Evolutionary conservation across 805 yeast species (phyloP).

Genomic region (Starmerella sp.): DNA sequence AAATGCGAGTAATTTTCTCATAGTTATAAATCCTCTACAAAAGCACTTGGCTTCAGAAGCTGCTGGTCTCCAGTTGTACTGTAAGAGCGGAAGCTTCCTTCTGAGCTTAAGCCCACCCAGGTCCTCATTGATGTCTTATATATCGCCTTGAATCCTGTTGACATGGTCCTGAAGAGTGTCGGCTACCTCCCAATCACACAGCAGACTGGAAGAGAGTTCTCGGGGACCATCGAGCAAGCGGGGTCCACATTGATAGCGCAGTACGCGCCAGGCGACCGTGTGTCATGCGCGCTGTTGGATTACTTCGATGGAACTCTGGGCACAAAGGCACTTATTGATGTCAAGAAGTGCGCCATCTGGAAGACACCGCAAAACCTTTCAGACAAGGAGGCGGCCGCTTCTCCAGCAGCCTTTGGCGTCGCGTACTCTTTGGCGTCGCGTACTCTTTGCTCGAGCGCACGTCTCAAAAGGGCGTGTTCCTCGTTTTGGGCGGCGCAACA

Average conservation of each 20-base stretch:
- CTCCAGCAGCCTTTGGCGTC: too few species aligned
- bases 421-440: constrained; percentile 55
- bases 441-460: constrained; percentile 29
- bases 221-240: constrained; percentile 47
- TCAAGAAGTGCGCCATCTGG: constrained; percentile 39
- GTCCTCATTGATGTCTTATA: constrained; percentile 47
- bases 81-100: constrained; percentile 27
- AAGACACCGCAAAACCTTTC: constrained; percentile 40
- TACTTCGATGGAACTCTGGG: constrained; percentile 30
- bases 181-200: constrained; percentile 3
- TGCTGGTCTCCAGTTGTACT: constrained; percentile 15
- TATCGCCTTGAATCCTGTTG: constrained; percentile 55
- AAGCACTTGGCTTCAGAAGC: constrained; percentile 10
- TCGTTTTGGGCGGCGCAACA: constrained; percentile 67
- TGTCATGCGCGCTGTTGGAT: constrained; percentile 42
- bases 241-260: constrained; percentile 35
- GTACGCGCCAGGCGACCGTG: constrained; percentile 48
- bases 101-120: constrained; percentile 38
- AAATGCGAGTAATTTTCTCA: too few species aligned
- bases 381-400: constrained; percentile 50
- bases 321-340: constrained; percentile 45
- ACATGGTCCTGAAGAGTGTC: constrained; percentile 37
- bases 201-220: constrained; percentile 52
- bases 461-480: constrained; percentile 12
- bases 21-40: too few species aligned